Evolutionary conservation across 441 rosid species (phyloP).

Genomic region (Aquilaria agallochum): DNA sequence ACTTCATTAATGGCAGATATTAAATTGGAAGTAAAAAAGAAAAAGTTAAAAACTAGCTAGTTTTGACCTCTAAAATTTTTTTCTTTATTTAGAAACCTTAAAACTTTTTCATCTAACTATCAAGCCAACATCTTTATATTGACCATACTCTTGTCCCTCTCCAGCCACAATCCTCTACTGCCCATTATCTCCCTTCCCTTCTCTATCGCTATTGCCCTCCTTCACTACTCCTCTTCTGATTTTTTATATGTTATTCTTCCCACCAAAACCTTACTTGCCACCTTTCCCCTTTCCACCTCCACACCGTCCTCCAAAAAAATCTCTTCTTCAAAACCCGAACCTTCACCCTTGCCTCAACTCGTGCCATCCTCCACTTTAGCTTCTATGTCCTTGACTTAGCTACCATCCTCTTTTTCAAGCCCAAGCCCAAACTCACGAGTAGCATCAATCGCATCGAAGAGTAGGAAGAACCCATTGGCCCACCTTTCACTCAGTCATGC

Average conservation of each 20-base stretch:
- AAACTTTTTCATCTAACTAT: too few species aligned
- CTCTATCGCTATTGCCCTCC: too few species aligned
- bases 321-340: constrained; percentile 47
- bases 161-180: too few species aligned
- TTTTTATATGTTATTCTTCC: constrained; percentile 1
- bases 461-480: constrained; percentile 32
- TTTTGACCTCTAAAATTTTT: too few species aligned
- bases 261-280: constrained; percentile 40
- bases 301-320: constrained; percentile 53
- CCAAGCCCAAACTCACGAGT: constrained; percentile 34
- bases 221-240: too few species aligned
- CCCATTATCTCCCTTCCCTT: too few species aligned
- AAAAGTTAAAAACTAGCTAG: too few species aligned
- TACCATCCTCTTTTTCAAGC: constrained; percentile 50
- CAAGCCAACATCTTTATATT: too few species aligned
- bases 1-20: too few species aligned
- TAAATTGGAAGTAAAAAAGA: too few species aligned
- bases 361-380: constrained; percentile 53
- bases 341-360: constrained; percentile 37
- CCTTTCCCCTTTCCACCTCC: constrained; percentile 38
- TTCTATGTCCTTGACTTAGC: constrained; percentile 48
- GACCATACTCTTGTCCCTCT: too few species aligned
- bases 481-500: constrained; percentile 19
- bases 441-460: constrained; percentile 40
- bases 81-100: too few species aligned